These are phyloP conservation scores for Cocos nucifera DNA, from an alignment of 176 grass and related monocot species.

Conservation along the genomic window DNA sequence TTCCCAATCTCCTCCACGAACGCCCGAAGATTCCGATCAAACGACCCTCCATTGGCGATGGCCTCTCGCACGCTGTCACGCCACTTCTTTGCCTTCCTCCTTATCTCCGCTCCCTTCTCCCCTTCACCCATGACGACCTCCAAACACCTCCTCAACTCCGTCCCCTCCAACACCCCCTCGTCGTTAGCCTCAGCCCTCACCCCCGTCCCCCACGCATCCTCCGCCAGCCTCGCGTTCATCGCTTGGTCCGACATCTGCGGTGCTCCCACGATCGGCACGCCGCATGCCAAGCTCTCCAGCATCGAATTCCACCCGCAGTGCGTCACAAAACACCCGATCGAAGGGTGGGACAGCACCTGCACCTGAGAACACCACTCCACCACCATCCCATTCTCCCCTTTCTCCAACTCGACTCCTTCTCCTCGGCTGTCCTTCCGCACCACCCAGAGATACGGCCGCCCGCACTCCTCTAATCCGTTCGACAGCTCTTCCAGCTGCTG, in stretches of 20 bases:
- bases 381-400: too few relatives aligned
- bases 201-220: slow-evolving; percentile 10
- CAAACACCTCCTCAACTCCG: slow-evolving; percentile 23
- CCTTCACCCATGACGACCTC: slow-evolving; percentile 20
- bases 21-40: slow-evolving; percentile 22
- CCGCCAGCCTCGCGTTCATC: slow-evolving; percentile 19
- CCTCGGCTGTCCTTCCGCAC: too few relatives aligned
- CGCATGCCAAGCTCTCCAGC: slow-evolving; percentile 30
- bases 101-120: slow-evolving; percentile 19
- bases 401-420: too few relatives aligned
- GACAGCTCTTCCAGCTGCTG: too few relatives aligned
- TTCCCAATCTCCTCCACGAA: slow-evolving; percentile 7
- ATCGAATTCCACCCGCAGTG: slow-evolving; percentile 42
- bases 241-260: slow-evolving; percentile 26
- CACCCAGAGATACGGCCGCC: too few relatives aligned
- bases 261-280: slow-evolving; percentile 23
- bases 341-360: not conserved
- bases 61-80: slow-evolving; percentile 18
- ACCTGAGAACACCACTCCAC: too few relatives aligned
- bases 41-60: slow-evolving; percentile 4
- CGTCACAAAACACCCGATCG: slow-evolving; percentile 32
- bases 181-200: slow-evolving; percentile 7
- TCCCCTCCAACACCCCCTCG: slow-evolving; percentile 9
- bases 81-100: slow-evolving; percentile 8
- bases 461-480: too few relatives aligned